Base-by-base conservation (phyloP, 1,139 yeast genomes). In the Protomyces inouyei region DNA sequence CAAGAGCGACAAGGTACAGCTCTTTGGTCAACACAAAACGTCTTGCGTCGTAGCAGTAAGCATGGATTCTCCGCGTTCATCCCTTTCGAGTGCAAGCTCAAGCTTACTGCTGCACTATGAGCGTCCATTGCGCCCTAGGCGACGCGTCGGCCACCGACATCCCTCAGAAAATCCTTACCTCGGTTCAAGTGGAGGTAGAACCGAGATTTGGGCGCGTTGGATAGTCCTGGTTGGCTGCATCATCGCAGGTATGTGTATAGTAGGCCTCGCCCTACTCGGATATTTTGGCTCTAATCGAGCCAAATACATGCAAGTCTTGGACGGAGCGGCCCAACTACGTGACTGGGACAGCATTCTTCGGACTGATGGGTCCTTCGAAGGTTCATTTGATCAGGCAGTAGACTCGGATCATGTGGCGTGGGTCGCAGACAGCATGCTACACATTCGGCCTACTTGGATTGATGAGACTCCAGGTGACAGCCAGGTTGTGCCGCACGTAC, bases 321-420 rank as follows among this genome's bases (percentile, higher is more conserved):
- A 45, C 25, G 64, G 53, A 18, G 46, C 53, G 14, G 28, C 23
- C n/a, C 12, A 25, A 10, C 55, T 57, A 5, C 23, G 28, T n/a
- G 37, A 60, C n/a, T 67, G 68, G 68, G 25, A 35, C 10, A 65
- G 52, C 37, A 68, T 67, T 28, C 55, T 48, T 40, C 64, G 67
- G 51, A 21, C 23, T 21, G 68, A 67, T 8, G 68, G 69, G 2
- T 67, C 64, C 35, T 67, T 66, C 25, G 67, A 65, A 38, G 68
- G 68, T 25, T 61, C 63, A 37, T 67, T 67, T 40, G 67, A 66
- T 23, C 55, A 67, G 66, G 43, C 68, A 36, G 66, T 68, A 9
- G 55, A 54, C 25, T 45, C 57, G 3, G 3, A 43, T 21, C 35
- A 56, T 14, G 65, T 67, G 57, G 54, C 68, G 3, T 67, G 63